These are phyloP conservation scores for Fusarium setosum DNA, from an alignment of 2,329 filamentous ascomycete species.

Conservation along the genomic window DNA sequence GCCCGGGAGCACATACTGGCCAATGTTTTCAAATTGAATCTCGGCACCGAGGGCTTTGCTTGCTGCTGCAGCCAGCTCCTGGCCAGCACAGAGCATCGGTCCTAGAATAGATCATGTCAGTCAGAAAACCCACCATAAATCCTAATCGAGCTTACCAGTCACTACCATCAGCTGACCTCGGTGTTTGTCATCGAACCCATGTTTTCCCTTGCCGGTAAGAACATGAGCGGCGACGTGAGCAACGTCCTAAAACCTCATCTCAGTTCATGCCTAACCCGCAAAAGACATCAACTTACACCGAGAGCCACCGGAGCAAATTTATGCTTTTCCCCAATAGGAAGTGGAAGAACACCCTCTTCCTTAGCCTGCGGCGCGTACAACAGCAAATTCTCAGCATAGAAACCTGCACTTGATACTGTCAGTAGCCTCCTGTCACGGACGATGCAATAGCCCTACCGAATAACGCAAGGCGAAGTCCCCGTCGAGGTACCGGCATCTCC, in stretches of 20 bases:
- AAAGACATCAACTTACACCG: background rate
- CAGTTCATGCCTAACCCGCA: accelerated
- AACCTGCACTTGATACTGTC: background rate
- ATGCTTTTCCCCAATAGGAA: conserved; percentile 14
- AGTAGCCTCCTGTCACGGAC: accelerated
- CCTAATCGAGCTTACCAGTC: background rate
- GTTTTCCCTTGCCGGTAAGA: conserved; percentile 17
- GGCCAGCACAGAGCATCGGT: conserved; percentile 57
- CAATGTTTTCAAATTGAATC: conserved; percentile 41
- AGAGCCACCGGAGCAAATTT: conserved; percentile 24
- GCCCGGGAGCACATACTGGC: conserved; percentile 1
- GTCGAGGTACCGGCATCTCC: conserved; percentile 43
- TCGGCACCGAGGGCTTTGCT: conserved; percentile 55
- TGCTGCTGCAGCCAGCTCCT: conserved; percentile 59
- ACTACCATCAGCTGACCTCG: conserved; percentile 22
- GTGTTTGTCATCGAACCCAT: conserved; percentile 15
- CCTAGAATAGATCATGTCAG: too few relatives aligned
- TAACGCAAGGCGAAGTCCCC: conserved; percentile 10
- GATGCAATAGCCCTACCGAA: background rate
- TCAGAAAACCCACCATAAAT: too few relatives aligned
- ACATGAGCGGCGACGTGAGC: conserved; percentile 23
- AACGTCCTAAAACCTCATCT: background rate
- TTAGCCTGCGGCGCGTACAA: conserved; percentile 13
- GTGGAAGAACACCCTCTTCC: conserved; percentile 4
- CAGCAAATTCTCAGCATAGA: conserved; percentile 18